phyloP scores from a whole-genome alignment of 805 yeast species.

The Candida methanosorbosa region DNA sequence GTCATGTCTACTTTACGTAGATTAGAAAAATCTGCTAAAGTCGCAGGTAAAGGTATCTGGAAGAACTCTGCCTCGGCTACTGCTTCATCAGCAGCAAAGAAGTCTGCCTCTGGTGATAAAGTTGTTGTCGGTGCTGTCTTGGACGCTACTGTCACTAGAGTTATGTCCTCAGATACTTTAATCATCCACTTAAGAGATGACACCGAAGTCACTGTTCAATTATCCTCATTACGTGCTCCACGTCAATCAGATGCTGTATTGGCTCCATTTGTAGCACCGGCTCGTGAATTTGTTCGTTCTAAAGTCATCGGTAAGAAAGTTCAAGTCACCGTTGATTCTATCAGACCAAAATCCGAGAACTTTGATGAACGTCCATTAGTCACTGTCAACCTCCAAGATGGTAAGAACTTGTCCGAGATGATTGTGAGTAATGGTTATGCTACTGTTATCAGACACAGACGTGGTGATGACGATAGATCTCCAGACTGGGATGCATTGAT shows the following conservation, averaged over 20 bases:
- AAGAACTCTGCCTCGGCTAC: slow-evolving; percentile 24
- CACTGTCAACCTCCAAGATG: slow-evolving; percentile 41
- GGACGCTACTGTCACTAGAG: slow-evolving; percentile 48
- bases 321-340: slow-evolving; percentile 51
- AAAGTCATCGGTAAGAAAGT: slow-evolving; percentile 65
- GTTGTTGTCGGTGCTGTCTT: slow-evolving; percentile 37
- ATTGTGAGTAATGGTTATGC: slow-evolving; percentile 65
- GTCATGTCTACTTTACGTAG: slow-evolving; percentile 54
- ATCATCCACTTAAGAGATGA: slow-evolving; percentile 41
- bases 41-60: slow-evolving; percentile 50
- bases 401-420: slow-evolving; percentile 49
- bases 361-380: slow-evolving; percentile 63
- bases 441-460: slow-evolving; percentile 68
- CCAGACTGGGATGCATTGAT: slow-evolving; percentile 69
- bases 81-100: slow-evolving; percentile 9
- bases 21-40: slow-evolving; percentile 56
- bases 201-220: slow-evolving; percentile 57
- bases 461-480: slow-evolving; percentile 59
- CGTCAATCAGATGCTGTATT: slow-evolving; percentile 49
- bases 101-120: slow-evolving; percentile 13
- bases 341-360: slow-evolving; percentile 50
- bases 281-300: slow-evolving; percentile 69
- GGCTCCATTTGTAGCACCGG: slow-evolving; percentile 50
- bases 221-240: slow-evolving; percentile 73
- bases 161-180: slow-evolving; percentile 63